Percentiles rank a stretch among this genome's conserved stretches.
These are phyloP conservation scores for Kluyveromyces wickerhamii DNA, from an alignment of 805 yeast species.

Conservation along the genomic window DNA sequence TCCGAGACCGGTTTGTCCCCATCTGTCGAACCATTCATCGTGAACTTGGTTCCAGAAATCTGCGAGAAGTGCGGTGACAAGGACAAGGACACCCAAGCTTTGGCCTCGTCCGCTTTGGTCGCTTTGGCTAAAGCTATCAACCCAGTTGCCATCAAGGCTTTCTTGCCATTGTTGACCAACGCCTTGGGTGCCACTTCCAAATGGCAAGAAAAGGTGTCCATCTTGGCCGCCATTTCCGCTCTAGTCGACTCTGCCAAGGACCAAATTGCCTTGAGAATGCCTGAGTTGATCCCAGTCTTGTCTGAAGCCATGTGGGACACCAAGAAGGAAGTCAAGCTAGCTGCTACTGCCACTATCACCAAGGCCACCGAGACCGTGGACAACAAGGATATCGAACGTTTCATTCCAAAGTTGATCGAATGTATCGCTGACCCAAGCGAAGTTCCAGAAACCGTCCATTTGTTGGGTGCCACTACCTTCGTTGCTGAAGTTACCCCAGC, in stretches of 20 bases:
- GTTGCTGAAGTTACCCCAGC: conserved; percentile 99
- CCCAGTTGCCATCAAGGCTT: conserved; percentile 86
- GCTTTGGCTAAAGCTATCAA: conserved; percentile 78
- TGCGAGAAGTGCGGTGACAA: conserved; percentile 86
- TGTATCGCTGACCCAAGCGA: conserved; percentile 96
- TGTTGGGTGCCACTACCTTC: conserved; percentile 98
- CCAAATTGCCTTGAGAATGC: conserved; percentile 98
- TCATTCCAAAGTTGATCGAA: conserved; percentile 93
- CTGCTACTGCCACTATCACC: conserved; percentile 92
- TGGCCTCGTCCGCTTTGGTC: conserved; percentile 67
- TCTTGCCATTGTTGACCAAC: conserved; percentile 71
- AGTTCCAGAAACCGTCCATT: conserved; percentile 98
- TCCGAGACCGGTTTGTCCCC: conserved; percentile 71
- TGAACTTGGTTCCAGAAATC: conserved; percentile 63
- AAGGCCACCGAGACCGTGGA: conserved; percentile 96
- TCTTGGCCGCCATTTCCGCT: conserved; percentile 74
- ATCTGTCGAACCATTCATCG: conserved; percentile 93
- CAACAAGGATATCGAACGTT: conserved; percentile 99
- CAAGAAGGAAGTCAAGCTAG: conserved; percentile 94
- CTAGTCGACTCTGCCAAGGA: conserved; percentile 91
- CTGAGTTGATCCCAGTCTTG: conserved; percentile 95
- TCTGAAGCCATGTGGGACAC: conserved; percentile 99
- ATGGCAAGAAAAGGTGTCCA: conserved; percentile 97
- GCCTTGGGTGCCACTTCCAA: conserved; percentile 69
- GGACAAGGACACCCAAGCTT: conserved; percentile 61